Base-by-base conservation (phyloP, 768 basidiomycete genomes). In the Piloderma croceum region DNA sequence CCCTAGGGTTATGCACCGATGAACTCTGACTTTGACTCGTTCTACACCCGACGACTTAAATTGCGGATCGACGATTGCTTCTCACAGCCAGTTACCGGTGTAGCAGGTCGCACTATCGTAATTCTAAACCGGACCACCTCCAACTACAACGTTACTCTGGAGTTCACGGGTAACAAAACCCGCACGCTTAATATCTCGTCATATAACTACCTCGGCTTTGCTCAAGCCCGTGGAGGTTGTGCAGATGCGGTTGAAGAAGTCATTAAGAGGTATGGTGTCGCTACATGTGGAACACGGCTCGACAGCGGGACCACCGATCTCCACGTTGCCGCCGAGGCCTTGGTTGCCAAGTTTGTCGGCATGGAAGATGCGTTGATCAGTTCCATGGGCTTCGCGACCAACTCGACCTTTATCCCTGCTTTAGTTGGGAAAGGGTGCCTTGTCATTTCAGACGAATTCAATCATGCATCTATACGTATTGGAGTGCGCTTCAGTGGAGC, bases 141-240 rank as follows among this genome's bases (percentile, higher is more conserved):
- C 36, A 85, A 96, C 63, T 81, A 84, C 68, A 88, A 91, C 64
- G 69, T 76, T 55, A 83, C 81, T 3, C 83, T 88, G 44, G 63
- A 78, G 36, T 69, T 83, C 52, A 86, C 89, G 2, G 94, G 92
- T 44, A 76, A 70, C 1, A 76, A 73, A 19, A 92, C 90, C 0
- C 88, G 93, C 38, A 87, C 83, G 0, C 83, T 99, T 51, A 99
- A 99, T 61, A 86, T 98, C 49, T 93, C 92, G 1, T 96, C 91
- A 6, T 99, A 99, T 71, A 99, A 98, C 67, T 99, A 98, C 59
- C 90, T 99, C 53, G 96, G 96, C 3, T 99, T 99, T 56, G 96
- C 94, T 0, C 90, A 94, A 58, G 86, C 84, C 12, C 76, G 77
- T 3, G 96, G 96, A 11, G 87, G 88, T 5, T 96, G 92, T 58